These are phyloP conservation scores for Eruca vesicaria DNA, from an alignment of 441 rosid species.

Conservation along the genomic window DNA sequence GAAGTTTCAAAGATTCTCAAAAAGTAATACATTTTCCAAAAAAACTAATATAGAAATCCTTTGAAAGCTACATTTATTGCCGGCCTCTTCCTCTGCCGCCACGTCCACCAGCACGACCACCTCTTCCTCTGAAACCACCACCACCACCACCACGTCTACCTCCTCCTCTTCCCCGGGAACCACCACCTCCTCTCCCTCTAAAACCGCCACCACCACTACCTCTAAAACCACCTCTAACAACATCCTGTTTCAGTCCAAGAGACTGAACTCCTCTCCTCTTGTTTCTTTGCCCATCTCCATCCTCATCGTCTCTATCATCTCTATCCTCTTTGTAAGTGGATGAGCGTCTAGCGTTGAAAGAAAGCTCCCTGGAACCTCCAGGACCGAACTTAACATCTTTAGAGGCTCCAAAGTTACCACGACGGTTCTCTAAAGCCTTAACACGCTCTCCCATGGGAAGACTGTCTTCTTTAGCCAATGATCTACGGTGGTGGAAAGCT, in stretches of 20 bases:
- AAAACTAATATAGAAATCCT: not conserved
- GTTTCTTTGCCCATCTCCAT: slow-evolving; percentile 29
- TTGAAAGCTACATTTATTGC: slow-evolving; percentile 8
- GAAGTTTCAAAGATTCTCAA: slow-evolving; percentile 11
- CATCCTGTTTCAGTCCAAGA: slow-evolving; percentile 55
- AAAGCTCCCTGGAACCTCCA: slow-evolving; percentile 84
- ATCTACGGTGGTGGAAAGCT: slow-evolving; percentile 57
- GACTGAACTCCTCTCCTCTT: slow-evolving; percentile 77
- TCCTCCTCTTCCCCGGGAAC: slow-evolving; percentile 29
- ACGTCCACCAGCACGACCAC: slow-evolving; percentile 31
- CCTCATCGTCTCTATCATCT: slow-evolving; percentile 41
- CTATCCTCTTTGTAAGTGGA: slow-evolving; percentile 62
- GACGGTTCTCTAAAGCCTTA: slow-evolving; percentile 50
- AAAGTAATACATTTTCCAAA: not conserved
- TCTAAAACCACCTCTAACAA: slow-evolving; percentile 57
- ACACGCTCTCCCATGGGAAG: slow-evolving; percentile 82
- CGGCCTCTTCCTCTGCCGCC: slow-evolving; percentile 36
- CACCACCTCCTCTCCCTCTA: slow-evolving; percentile 27
- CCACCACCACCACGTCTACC: slow-evolving; percentile 25
- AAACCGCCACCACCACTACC: slow-evolving; percentile 53
- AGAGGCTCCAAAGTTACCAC: slow-evolving; percentile 34
- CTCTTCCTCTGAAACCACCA: slow-evolving; percentile 26
- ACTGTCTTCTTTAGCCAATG: slow-evolving; percentile 72
- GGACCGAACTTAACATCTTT: slow-evolving; percentile 66
- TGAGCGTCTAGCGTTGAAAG: slow-evolving; percentile 59